Evolutionary conservation across 2,329 filamentous ascomycete species (phyloP), one percentile per base, ranked within the genome.

Genomic region (Penicillium sp.): DNA sequence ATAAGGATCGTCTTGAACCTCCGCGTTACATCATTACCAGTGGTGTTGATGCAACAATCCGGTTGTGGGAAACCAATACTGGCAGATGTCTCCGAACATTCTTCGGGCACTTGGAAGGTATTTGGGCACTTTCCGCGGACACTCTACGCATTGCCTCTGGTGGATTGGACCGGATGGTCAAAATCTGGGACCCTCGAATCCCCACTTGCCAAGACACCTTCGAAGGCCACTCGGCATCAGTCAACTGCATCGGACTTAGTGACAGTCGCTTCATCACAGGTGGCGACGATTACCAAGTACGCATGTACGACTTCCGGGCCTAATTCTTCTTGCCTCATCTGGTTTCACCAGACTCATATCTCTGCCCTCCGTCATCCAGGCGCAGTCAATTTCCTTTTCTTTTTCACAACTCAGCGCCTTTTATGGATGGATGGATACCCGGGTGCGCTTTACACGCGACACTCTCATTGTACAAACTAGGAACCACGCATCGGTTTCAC

Each of bases 21-120:
- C 91, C 92, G 0, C 85, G 89, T 4, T 98, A 97, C 76, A 96
- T 99, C 81, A 83, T 98, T 47, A 97, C 93, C 0, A 93, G 91
- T 50, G 92, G 92, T 0, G 83, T 99, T 19, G 95, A 99, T 74
- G 90, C 88, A 56, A 97, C 92, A 0, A 91, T 98, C 61, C 88
- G 93, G 11, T 83, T 98, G 21, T 99, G 95, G 93, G 92, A 97
- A 72, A 90, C 92, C 1, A 85, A 84, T 5, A 89, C 89, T 0
- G 92, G 91, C 37, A 86, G 86, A 62, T 96, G 91, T 68, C 82
- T 97, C 33, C 90, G 92, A 60, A 96, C 92, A 31, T 96, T 97
- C 80, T 99, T 98, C 72, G 95, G 95, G 0, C 95, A 99, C 69
- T 85, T 99, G 23, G 95, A 99, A 74, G 95, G 95, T 31, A 89